Conservation (phyloP, 2,329 filamentous ascomycete genomes). For the Plectosphaerella cucumerina region DNA sequence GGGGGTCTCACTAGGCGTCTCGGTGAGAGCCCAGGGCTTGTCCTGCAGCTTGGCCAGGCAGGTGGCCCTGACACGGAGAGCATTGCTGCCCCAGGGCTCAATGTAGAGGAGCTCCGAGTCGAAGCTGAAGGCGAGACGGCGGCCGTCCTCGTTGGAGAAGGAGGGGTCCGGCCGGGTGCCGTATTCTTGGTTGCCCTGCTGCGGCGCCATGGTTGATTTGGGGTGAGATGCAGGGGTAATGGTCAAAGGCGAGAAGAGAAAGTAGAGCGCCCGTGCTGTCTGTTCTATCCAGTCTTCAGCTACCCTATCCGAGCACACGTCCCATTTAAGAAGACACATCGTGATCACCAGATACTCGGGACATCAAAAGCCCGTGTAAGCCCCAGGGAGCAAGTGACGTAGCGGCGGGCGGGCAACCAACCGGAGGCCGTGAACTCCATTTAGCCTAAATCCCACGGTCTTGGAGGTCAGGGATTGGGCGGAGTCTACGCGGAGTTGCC, state of each 20-base stretch:
- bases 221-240: neutral
- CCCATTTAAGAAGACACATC: neutral
- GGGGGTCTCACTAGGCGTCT: conserved; percentile 2
- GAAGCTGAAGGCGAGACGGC: conserved; percentile 21
- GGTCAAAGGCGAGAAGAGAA: no score
- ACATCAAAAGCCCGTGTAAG: no score
- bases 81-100: conserved; percentile 42
- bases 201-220: neutral
- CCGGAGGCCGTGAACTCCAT: neutral
- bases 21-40: conserved; percentile 30
- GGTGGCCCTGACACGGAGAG: conserved; percentile 41
- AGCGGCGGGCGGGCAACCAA: neutral
- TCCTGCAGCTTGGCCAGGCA: conserved; percentile 26
- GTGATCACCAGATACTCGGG: neutral
- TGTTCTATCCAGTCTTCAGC: neutral
- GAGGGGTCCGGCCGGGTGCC: conserved; percentile 6
- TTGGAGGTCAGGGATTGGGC: no score
- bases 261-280: no score
- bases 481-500: no score
- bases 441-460: neutral
- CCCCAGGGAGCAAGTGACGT: neutral
- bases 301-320: neutral
- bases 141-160: conserved; percentile 11
- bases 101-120: conserved; percentile 43
- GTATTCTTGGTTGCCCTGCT: conserved; percentile 8